These are phyloP conservation scores for Hydnomerulius pinastri DNA, from an alignment of 768 basidiomycete species.

Conservation along the genomic window DNA sequence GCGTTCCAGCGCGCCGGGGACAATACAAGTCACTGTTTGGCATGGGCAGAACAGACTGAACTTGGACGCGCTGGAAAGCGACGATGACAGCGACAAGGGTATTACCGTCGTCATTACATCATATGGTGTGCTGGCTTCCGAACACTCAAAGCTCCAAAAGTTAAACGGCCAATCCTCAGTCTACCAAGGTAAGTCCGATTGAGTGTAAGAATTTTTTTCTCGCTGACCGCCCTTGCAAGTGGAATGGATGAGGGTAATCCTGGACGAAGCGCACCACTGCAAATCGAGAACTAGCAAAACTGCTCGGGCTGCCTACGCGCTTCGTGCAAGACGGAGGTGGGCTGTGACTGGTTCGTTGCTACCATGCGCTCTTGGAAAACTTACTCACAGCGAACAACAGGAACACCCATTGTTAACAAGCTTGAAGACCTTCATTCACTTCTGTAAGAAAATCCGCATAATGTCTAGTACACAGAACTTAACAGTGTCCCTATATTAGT, in stretches of 20 bases:
- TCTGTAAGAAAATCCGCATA: slow-evolving; percentile 41
- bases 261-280: slow-evolving; percentile 95
- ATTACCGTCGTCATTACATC: slow-evolving; percentile 88
- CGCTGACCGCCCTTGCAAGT: slow-evolving; percentile 42
- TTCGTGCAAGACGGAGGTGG: slow-evolving; percentile 82
- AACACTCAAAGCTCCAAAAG: slow-evolving; percentile 73
- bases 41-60: slow-evolving; percentile 87
- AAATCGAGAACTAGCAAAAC: slow-evolving; percentile 88
- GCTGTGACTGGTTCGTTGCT: slow-evolving; percentile 72
- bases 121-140: slow-evolving; percentile 89
- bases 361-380: neutral
- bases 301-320: slow-evolving; percentile 84
- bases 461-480: neutral
- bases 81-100: slow-evolving; percentile 48
- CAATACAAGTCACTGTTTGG: slow-evolving; percentile 73
- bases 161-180: slow-evolving; percentile 53
- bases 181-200: slow-evolving; percentile 62
- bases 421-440: slow-evolving; percentile 91
- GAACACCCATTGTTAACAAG: slow-evolving; percentile 94
- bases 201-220: neutral
- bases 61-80: slow-evolving; percentile 60
- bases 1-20: slow-evolving; percentile 74
- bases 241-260: slow-evolving; percentile 78
- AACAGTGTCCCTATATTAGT: slow-evolving; percentile 36
- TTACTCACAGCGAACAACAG: slow-evolving; percentile 31